Evolutionary conservation across 1,284 basidiomycete species (phyloP).

Genomic region (Ustilago vetiveriae): DNA sequence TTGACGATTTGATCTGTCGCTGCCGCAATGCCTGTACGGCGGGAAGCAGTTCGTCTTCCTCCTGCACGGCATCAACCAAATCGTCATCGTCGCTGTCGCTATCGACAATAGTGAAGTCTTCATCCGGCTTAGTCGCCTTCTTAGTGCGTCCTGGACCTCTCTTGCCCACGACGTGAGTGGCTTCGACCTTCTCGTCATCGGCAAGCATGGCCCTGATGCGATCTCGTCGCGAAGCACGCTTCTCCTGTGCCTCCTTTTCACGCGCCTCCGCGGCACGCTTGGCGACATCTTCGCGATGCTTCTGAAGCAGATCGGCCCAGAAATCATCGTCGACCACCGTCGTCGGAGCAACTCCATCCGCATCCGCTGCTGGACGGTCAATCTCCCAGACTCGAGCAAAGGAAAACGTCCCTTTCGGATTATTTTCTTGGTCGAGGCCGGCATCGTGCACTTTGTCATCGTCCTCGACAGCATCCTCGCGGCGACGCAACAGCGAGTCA

Average conservation of each 20-base stretch:
- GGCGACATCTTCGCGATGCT: slow-evolving; percentile 53
- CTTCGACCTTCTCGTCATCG: slow-evolving; percentile 13
- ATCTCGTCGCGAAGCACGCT: slow-evolving; percentile 29
- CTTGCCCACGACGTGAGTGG: slow-evolving; percentile 9
- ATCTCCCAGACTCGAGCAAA: slow-evolving; percentile 66
- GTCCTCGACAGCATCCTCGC: slow-evolving; percentile 48
- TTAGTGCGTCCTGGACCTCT: slow-evolving; percentile 22
- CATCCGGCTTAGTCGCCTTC: slow-evolving; percentile 28
- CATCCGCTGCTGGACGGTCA: slow-evolving; percentile 23
- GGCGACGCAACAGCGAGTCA: slow-evolving; percentile 60
- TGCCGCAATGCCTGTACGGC: slow-evolving; percentile 31
- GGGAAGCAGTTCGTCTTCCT: slow-evolving; percentile 32
- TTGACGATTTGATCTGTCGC: slow-evolving; percentile 17
- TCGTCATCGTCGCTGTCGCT: slow-evolving; percentile 39
- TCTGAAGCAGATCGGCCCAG: slow-evolving; percentile 62
- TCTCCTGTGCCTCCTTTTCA: slow-evolving; percentile 20
- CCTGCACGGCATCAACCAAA: slow-evolving; percentile 23
- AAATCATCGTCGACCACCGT: slow-evolving; percentile 57
- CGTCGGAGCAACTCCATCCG: slow-evolving; percentile 42
- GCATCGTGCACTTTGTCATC: slow-evolving; percentile 28
- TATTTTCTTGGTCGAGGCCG: slow-evolving; percentile 19
- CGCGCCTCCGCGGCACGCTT: slow-evolving; percentile 26
- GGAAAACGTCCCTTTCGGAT: slow-evolving; percentile 51
- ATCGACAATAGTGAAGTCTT: slow-evolving; percentile 20
- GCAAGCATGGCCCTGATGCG: slow-evolving; percentile 36